These are phyloP conservation scores for Ramaria rubella DNA, from an alignment of 768 basidiomycete genomes.

Conservation along the genomic window DNA sequence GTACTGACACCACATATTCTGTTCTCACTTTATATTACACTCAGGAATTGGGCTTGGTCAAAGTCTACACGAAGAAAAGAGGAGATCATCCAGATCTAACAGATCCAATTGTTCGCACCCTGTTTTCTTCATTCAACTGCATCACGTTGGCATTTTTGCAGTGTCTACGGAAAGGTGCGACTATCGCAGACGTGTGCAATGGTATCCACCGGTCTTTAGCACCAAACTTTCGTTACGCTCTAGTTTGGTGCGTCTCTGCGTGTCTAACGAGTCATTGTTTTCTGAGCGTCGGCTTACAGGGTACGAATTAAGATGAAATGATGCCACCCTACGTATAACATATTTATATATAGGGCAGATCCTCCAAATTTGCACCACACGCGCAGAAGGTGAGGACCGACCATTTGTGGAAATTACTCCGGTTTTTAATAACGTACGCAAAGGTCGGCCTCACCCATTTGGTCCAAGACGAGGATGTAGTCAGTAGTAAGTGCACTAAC, in stretches of 20 bases:
- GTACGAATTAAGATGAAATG: conserved; percentile 14
- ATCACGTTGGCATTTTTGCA: neutral
- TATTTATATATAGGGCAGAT: conserved; percentile 62
- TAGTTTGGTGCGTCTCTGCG: conserved; percentile 63
- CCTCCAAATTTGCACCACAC: conserved; percentile 88
- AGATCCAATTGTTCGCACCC: conserved; percentile 60
- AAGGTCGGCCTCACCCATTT: conserved; percentile 71
- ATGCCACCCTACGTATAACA: conserved; percentile 9
- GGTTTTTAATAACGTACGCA: neutral
- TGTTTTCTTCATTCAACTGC: conserved; percentile 21
- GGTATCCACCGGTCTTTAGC: conserved; percentile 88
- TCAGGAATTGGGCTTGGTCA: conserved; percentile 70
- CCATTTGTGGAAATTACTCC: neutral
- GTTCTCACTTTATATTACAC: neutral
- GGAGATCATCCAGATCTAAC: conserved; percentile 88
- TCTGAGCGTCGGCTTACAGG: conserved; percentile 17
- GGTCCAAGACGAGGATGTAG: conserved; percentile 84
- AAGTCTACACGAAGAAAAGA: conserved; percentile 95
- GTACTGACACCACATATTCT: neutral
- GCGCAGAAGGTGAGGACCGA: conserved; percentile 60
- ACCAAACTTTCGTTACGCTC: conserved; percentile 87
- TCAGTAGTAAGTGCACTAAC: conserved; percentile 59
- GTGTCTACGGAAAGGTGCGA: conserved; percentile 84
- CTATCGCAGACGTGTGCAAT: conserved; percentile 91
- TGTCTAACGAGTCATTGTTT: neutral